Percentiles rank a stretch among this genome's conserved stretches.
Conservation (phyloP, 352 stramenopile species). For the Pythium grandisporangium region DNA sequence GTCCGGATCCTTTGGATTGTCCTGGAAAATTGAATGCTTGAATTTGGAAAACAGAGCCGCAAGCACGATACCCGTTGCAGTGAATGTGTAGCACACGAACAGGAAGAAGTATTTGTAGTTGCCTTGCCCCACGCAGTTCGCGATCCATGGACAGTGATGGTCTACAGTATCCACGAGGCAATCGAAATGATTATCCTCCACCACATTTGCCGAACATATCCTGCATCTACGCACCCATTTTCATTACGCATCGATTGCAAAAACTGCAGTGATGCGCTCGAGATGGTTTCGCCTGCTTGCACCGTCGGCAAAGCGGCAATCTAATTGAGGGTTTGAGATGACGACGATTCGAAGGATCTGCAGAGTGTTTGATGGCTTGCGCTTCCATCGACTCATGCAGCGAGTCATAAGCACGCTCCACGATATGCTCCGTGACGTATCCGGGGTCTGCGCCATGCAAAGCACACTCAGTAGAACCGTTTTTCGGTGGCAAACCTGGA, state of each 20-base stretch:
- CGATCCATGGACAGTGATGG: slow-evolving; percentile 97
- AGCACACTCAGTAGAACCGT: no score
- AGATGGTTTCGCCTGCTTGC: slow-evolving; percentile 67
- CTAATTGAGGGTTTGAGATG: no score
- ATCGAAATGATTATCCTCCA: background rate
- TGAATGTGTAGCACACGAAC: slow-evolving; percentile 72
- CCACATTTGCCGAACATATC: background rate
- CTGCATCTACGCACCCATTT: slow-evolving; percentile 51
- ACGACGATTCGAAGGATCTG: slow-evolving; percentile 11
- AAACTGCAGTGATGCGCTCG: slow-evolving; percentile 82
- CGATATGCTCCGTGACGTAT: slow-evolving; percentile 55
- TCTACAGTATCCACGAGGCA: slow-evolving; percentile 49
- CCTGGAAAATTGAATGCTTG: slow-evolving; percentile 10
- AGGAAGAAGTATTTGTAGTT: slow-evolving; percentile 88
- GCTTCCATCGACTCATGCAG: slow-evolving; percentile 56
- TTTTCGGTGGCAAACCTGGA: no score
- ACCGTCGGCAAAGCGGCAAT: slow-evolving; percentile 41
- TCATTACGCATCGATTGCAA: slow-evolving; percentile 76
- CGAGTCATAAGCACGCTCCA: slow-evolving; percentile 51
- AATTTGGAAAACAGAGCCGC: slow-evolving; percentile 46
- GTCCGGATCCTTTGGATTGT: slow-evolving; percentile 8
- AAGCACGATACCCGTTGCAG: slow-evolving; percentile 52
- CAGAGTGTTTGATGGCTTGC: background rate
- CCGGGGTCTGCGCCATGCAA: slow-evolving; percentile 75
- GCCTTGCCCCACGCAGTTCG: slow-evolving; percentile 69